phyloP scores from a whole-genome alignment of 768 basidiomycete genomes.

The Tylopilus sp. region DNA sequence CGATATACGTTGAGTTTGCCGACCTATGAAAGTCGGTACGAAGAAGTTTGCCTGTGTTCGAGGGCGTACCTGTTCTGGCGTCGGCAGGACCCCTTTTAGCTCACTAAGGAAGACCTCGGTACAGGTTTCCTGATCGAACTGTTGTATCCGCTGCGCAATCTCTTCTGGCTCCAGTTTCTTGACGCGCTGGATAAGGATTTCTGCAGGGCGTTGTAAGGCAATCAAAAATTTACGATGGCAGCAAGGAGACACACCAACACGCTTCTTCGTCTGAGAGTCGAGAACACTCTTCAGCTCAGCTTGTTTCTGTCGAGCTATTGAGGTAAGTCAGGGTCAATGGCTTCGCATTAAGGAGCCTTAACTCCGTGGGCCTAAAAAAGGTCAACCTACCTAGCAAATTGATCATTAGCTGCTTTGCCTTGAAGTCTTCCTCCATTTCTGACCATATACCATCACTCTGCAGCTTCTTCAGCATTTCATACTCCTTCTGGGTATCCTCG shows the following conservation, averaged over 20 bases:
- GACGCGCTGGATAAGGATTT: slow-evolving; percentile 89
- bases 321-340: slow-evolving; percentile 7
- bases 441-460: slow-evolving; percentile 85
- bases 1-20: slow-evolving; percentile 90
- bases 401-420: slow-evolving; percentile 90
- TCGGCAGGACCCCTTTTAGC: slow-evolving; percentile 82
- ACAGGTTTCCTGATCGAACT: slow-evolving; percentile 85
- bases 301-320: slow-evolving; percentile 71
- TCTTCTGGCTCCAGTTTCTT: slow-evolving; percentile 83
- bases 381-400: slow-evolving; percentile 69
- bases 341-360: background rate
- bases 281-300: slow-evolving; percentile 91
- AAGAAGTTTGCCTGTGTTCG: background rate
- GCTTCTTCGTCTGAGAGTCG: slow-evolving; percentile 87
- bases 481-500: slow-evolving; percentile 61
- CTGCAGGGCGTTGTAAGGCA: slow-evolving; percentile 50
- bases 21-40: slow-evolving; percentile 40
- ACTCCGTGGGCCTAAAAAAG: background rate
- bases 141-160: slow-evolving; percentile 76
- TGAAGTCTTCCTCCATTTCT: slow-evolving; percentile 98
- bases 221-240: background rate
- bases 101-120: slow-evolving; percentile 88
- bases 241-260: slow-evolving; percentile 65
- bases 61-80: slow-evolving; percentile 74
- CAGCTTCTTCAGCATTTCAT: slow-evolving; percentile 78